phyloP scores from a whole-genome alignment of 495 filamentous ascomycete genomes.

The Penicillium paxilli region DNA sequence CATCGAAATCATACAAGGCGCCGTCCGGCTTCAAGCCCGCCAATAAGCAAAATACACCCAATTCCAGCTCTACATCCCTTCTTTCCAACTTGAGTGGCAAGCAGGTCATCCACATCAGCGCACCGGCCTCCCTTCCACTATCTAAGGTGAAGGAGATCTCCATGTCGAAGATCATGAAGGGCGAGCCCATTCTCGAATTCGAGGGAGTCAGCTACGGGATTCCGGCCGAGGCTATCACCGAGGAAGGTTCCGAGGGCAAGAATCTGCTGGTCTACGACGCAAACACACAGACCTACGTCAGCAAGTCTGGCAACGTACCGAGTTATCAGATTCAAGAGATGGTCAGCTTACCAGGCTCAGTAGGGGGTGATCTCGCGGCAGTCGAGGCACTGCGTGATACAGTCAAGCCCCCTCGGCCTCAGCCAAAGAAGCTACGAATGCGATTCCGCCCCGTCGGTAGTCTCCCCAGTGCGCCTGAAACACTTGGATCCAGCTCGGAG shows the following conservation, averaged over 20 bases:
- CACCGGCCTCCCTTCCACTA: conserved; percentile 42
- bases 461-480: conserved; percentile 42
- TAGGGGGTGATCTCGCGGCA: conserved; percentile 21
- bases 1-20: conserved; percentile 38
- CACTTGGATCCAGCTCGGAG: conserved; percentile 49
- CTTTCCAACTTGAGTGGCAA: conserved; percentile 45
- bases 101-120: conserved; percentile 46
- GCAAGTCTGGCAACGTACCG: conserved; percentile 33
- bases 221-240: conserved; percentile 35
- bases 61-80: conserved; percentile 35
- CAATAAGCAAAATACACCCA: conserved; percentile 34
- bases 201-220: conserved; percentile 49
- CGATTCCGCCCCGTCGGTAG: conserved; percentile 58
- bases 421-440: conserved; percentile 62
- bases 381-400: conserved; percentile 36
- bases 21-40: conserved; percentile 42
- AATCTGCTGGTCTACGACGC: conserved; percentile 39
- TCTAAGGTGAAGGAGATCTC: conserved; percentile 45
- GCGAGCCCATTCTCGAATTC: conserved; percentile 41
- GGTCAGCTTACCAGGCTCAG: conserved; percentile 25
- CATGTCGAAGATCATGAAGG: conserved; percentile 40
- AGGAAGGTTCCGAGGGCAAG: conserved; percentile 33
- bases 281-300: conserved; percentile 32
- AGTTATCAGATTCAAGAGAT: conserved; percentile 50
- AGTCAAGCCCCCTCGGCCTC: conserved; percentile 47